Evolutionary conservation across 1,139 yeast species (phyloP).

Genomic region (Geotrichum citri-aurantii): DNA sequence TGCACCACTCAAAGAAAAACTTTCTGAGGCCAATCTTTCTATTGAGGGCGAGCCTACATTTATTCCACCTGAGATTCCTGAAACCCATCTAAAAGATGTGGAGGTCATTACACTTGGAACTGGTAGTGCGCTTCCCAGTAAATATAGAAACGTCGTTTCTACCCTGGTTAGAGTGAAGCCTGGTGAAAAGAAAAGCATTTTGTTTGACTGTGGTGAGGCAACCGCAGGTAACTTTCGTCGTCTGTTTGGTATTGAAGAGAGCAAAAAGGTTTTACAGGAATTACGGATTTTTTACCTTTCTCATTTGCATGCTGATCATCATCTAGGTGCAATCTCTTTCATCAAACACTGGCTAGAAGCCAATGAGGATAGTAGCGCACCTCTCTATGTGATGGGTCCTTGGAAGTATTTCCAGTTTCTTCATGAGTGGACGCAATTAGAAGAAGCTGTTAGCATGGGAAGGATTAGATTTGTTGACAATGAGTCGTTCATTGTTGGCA

Average conservation of each 20-base stretch:
- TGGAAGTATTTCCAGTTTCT: constrained; percentile 67
- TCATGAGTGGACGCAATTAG: constrained; percentile 63
- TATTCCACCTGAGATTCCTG: constrained; percentile 4
- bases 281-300: constrained; percentile 64
- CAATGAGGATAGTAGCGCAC: constrained; percentile 30
- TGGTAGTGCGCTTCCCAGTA: constrained; percentile 87
- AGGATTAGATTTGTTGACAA: constrained; percentile 57
- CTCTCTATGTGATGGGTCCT: constrained; percentile 61
- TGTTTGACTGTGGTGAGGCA: constrained; percentile 93
- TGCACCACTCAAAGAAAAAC: constrained; percentile 5
- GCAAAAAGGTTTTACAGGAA: constrained; percentile 46
- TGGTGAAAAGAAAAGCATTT: constrained; percentile 22
- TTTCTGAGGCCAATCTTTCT: constrained; percentile 1
- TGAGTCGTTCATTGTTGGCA: constrained; percentile 49
- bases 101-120: constrained; percentile 84
- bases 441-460: constrained; percentile 40
- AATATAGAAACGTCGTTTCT: constrained; percentile 77
- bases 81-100: constrained; percentile 29
- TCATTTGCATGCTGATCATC: constrained; percentile 97
- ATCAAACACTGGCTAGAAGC: constrained; percentile 60
- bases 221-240: constrained; percentile 71
- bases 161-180: constrained; percentile 18
- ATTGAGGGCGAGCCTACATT: constrained; percentile 3
- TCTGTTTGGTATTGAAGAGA: constrained; percentile 47
- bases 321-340: constrained; percentile 71